A percentile compares a stretch with the other conserved stretches of the same genome.
phyloP scores from a whole-genome alignment of 31 red algal genomes.

The Bonnemaisonia californica region DNA sequence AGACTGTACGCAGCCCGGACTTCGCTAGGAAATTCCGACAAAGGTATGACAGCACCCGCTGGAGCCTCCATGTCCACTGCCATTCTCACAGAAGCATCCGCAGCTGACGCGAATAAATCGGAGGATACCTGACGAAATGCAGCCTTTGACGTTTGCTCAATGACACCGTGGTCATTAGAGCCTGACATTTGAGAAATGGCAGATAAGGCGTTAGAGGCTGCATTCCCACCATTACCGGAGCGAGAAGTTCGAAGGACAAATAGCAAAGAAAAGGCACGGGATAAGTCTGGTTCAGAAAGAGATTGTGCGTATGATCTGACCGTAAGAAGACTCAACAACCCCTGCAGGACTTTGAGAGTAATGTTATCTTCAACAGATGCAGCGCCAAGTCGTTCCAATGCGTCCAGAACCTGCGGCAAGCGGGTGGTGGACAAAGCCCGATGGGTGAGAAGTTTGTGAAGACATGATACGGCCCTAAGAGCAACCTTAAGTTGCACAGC shows the following conservation, averaged over 20 bases:
- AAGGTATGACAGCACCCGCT: slow-evolving; percentile 29
- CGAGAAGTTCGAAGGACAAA: slow-evolving; percentile 43
- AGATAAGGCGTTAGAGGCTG: slow-evolving; percentile 51
- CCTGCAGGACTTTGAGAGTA: slow-evolving; percentile 78
- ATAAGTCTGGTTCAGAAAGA: slow-evolving; percentile 34
- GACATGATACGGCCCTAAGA: slow-evolving; percentile 57
- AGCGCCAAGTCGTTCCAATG: slow-evolving; percentile 40
- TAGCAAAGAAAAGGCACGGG: slow-evolving; percentile 67
- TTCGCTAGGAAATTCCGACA: slow-evolving; percentile 48
- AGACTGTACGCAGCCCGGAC: slow-evolving; percentile 53
- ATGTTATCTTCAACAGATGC: slow-evolving; percentile 53
- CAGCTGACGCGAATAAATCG: slow-evolving; percentile 70
- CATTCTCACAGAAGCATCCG: slow-evolving; percentile 56
- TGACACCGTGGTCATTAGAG: slow-evolving; percentile 41
- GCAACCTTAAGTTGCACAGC: slow-evolving; percentile 35
- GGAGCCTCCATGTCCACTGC: slow-evolving; percentile 41
- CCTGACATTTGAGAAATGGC: slow-evolving; percentile 56
- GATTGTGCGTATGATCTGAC: slow-evolving; percentile 54
- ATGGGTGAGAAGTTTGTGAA: slow-evolving; percentile 78
- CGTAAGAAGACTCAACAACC: slow-evolving; percentile 73
- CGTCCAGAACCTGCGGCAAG: slow-evolving; percentile 50
- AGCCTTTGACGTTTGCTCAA: slow-evolving; percentile 74
- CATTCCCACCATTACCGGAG: background rate
- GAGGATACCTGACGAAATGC: slow-evolving; percentile 79
- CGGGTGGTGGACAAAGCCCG: slow-evolving; percentile 26